These are phyloP conservation scores for Cynanchum wilfordii DNA, from an alignment of 257 asterid genomes.

Conservation along the genomic window DNA sequence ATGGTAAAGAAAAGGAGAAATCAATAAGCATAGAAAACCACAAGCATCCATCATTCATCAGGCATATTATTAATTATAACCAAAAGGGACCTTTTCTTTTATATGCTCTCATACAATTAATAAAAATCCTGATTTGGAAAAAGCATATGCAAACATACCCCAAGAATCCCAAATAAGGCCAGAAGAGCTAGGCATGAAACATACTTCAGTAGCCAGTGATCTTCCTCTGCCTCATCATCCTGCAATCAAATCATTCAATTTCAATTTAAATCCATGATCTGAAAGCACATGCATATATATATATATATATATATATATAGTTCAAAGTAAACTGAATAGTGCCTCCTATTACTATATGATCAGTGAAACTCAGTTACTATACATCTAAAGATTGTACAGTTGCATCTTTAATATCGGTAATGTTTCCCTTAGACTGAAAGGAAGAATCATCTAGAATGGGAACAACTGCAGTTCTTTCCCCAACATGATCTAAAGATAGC, in stretches of 20 bases:
- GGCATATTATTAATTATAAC: not conserved
- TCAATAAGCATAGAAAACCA: not conserved
- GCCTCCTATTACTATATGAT: not conserved
- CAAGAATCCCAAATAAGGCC: slow-evolving; percentile 25
- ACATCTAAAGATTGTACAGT: slow-evolving; percentile 26
- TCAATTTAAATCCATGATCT: not conserved
- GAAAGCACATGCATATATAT: not conserved
- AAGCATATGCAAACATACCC: slow-evolving; percentile 14
- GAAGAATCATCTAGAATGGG: slow-evolving; percentile 39
- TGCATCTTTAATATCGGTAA: slow-evolving; percentile 23
- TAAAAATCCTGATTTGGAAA: too few relatives aligned
- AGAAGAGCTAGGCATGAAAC: slow-evolving; percentile 19
- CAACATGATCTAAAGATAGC: slow-evolving; percentile 35
- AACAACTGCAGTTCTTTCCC: slow-evolving; percentile 37
- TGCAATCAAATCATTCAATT: slow-evolving; percentile 7
- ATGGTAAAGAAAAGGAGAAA: not conserved
- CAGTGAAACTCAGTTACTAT: slow-evolving; percentile 33
- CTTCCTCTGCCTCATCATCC: slow-evolving; percentile 4
- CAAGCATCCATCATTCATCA: not conserved
- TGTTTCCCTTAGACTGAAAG: slow-evolving; percentile 15
- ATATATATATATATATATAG: too few relatives aligned
- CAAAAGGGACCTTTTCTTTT: not conserved
- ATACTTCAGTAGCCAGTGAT: slow-evolving; percentile 18
- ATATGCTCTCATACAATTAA: not conserved
- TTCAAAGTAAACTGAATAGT: not conserved